Conservation (phyloP, 768 basidiomycete species). For the Pulveroboletus sp. region DNA sequence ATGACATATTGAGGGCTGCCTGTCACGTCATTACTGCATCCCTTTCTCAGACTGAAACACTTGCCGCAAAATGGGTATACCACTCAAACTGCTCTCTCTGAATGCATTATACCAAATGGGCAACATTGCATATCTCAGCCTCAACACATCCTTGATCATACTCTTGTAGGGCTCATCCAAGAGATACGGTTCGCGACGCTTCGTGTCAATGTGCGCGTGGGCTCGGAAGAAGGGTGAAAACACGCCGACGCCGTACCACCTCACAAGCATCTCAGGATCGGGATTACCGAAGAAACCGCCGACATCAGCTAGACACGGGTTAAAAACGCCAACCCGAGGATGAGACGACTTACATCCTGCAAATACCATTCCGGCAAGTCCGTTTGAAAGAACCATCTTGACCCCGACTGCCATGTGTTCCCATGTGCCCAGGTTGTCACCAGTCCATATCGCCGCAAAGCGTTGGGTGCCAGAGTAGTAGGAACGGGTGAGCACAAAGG, state of each 20-base stretch:
- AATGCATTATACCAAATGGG: slow-evolving; percentile 99
- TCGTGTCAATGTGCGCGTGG: slow-evolving; percentile 97
- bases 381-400: slow-evolving; percentile 89
- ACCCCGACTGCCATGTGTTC: slow-evolving; percentile 93
- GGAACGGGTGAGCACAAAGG: slow-evolving; percentile 93
- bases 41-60: slow-evolving; percentile 12
- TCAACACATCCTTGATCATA: slow-evolving; percentile 74
- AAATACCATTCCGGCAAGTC: slow-evolving; percentile 89
- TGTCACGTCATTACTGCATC: neutral
- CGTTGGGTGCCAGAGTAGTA: slow-evolving; percentile 97
- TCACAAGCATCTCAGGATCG: slow-evolving; percentile 87
- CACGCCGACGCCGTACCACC: slow-evolving; percentile 96
- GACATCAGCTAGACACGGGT: slow-evolving; percentile 76
- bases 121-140: slow-evolving; percentile 81
- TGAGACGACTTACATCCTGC: slow-evolving; percentile 67
- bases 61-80: slow-evolving; percentile 81
- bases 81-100: slow-evolving; percentile 78
- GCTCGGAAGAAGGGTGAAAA: slow-evolving; percentile 99
- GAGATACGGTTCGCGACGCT: slow-evolving; percentile 94
- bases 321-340: slow-evolving; percentile 3
- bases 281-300: slow-evolving; percentile 99
- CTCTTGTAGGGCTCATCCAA: slow-evolving; percentile 87
- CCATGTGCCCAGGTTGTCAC: slow-evolving; percentile 97
- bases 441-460: slow-evolving; percentile 98
- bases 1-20: slow-evolving; percentile 90